Evolutionary conservation across 2,329 filamentous ascomycete genomes (phyloP).

Genomic region (Alternaria viburni): DNA sequence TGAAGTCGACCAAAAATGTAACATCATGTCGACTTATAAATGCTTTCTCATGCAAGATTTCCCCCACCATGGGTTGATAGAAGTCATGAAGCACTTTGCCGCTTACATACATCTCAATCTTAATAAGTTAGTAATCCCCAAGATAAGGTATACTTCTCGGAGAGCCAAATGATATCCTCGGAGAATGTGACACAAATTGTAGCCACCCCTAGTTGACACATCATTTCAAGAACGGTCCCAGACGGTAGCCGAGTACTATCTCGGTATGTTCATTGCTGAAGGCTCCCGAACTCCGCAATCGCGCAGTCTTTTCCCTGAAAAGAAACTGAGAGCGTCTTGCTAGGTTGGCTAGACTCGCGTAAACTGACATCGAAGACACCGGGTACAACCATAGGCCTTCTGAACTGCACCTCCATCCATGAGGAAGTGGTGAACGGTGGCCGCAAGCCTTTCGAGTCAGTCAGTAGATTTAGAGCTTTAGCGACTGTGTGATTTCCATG

Average conservation of each 20-base stretch:
- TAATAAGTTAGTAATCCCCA: neutral
- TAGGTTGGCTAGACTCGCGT: neutral
- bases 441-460: neutral
- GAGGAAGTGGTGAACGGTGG: neutral
- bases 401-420: conserved; percentile 9
- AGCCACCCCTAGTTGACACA: neutral
- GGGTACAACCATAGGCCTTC: conserved; percentile 4
- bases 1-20: neutral
- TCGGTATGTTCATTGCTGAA: neutral
- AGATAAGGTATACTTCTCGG: neutral
- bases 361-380: neutral
- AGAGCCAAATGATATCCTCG: neutral
- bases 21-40: neutral
- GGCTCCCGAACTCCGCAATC: neutral
- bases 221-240: neutral
- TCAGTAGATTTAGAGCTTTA: neutral
- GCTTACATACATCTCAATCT: neutral
- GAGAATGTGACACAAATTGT: neutral
- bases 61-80: neutral
- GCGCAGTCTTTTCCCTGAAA: neutral
- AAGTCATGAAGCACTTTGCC: neutral
- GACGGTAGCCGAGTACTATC: neutral
- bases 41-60: neutral
- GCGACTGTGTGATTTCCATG: conserved; percentile 10
- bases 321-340: neutral